A percentile compares a stretch with the other conserved stretches of the same genome.
Evolutionary conservation across 805 yeast genomes (phyloP).

Genomic region (Geotrichum ghanense): DNA sequence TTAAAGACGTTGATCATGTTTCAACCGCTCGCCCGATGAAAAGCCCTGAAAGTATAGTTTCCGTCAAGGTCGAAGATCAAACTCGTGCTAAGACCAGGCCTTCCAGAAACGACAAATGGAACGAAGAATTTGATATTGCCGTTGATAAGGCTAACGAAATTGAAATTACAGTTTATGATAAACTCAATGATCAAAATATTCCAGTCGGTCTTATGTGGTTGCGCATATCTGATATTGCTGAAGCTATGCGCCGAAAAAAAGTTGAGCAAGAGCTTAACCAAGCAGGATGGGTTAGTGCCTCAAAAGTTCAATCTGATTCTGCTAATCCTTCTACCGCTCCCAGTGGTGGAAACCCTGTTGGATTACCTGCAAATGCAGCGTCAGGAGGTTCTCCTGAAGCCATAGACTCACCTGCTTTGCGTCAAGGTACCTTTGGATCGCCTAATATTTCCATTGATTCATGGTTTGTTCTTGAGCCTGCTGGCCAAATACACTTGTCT

Average conservation of each 20-base stretch:
- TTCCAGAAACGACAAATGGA: constrained; percentile 69
- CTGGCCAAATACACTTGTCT: constrained; percentile 75
- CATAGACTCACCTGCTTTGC: neutral
- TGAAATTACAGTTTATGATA: constrained; percentile 80
- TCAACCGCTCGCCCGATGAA: constrained; percentile 71
- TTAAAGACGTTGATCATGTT: constrained; percentile 87
- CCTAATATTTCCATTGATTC: constrained; percentile 36
- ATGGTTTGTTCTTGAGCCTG: constrained; percentile 90
- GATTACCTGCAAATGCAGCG: neutral
- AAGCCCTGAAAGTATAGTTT: constrained; percentile 67
- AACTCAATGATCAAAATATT: constrained; percentile 47
- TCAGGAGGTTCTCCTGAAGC: neutral
- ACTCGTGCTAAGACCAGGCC: constrained; percentile 66
- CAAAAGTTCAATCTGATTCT: constrained; percentile 27
- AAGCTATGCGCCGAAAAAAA: constrained; percentile 84
- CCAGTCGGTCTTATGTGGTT: constrained; percentile 95
- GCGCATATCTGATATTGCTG: constrained; percentile 80
- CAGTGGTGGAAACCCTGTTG: neutral
- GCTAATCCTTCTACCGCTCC: neutral
- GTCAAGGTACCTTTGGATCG: neutral
- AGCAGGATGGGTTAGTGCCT: constrained; percentile 83
- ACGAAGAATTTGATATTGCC: constrained; percentile 67
- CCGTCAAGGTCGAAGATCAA: constrained; percentile 81
- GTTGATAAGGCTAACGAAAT: constrained; percentile 90
- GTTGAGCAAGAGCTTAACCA: constrained; percentile 60